A percentile compares a stretch with the other conserved stretches of the same genome.
phyloP scores from a whole-genome alignment of 345 rosid genomes.

The Schrenkiella parvula region DNA sequence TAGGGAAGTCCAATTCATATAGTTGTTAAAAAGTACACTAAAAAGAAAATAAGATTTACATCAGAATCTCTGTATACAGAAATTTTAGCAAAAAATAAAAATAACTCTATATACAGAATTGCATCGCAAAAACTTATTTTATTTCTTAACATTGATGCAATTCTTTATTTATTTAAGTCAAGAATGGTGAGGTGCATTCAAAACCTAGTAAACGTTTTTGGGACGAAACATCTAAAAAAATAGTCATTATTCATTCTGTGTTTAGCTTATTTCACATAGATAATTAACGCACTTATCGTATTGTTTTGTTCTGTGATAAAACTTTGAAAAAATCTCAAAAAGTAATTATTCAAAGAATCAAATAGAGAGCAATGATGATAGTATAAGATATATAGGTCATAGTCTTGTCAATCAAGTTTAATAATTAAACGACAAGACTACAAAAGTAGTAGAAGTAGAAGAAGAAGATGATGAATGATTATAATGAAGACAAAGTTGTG shows the following conservation, averaged over 20 bases:
- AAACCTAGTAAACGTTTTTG: background rate
- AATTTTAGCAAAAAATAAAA: too few relatives aligned
- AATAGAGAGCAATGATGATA: background rate
- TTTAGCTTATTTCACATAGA: background rate
- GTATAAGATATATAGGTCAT: background rate
- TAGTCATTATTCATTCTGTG: background rate
- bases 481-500: conserved; percentile 24
- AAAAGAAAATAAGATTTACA: background rate
- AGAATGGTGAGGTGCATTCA: background rate
- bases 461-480: conserved; percentile 28
- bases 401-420: conserved; percentile 25
- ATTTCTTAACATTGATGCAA: too few relatives aligned
- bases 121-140: too few relatives aligned
- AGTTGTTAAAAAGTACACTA: background rate
- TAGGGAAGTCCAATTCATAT: background rate
- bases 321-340: background rate
- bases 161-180: too few relatives aligned
- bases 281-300: conserved; percentile 1
- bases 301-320: background rate
- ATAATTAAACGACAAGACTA: conserved; percentile 11
- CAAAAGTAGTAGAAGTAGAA: conserved; percentile 17
- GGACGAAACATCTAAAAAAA: background rate
- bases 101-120: too few relatives aligned
- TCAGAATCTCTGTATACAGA: background rate
- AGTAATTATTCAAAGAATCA: background rate